Evolutionary conservation across 2,329 filamentous ascomycete species (phyloP).

Genomic region (Colletotrichum camelliae): DNA sequence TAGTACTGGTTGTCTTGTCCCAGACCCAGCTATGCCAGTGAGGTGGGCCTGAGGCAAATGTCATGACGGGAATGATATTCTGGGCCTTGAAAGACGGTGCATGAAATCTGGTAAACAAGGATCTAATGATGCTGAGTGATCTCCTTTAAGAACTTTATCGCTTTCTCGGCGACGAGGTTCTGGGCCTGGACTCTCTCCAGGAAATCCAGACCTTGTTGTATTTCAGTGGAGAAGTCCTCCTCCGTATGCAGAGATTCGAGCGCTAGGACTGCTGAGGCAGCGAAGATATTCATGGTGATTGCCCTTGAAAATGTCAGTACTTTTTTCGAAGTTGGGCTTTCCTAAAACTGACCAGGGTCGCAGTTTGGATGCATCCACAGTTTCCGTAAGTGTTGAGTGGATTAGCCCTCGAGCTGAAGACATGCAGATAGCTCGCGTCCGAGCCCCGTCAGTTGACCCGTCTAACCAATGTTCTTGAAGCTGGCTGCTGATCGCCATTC

Average conservation of each 20-base stretch:
- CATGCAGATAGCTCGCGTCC: background rate
- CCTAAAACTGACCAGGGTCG: background rate
- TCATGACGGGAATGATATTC: too few species aligned
- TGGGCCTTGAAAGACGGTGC: background rate
- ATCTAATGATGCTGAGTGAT: background rate
- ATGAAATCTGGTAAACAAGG: background rate
- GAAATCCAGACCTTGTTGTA: background rate
- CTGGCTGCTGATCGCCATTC: background rate
- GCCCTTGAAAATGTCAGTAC: background rate
- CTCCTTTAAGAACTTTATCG: background rate
- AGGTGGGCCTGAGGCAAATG: background rate
- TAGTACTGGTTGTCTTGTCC: background rate
- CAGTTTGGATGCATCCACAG: background rate
- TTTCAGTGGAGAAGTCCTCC: background rate
- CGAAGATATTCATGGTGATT: background rate
- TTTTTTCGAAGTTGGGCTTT: too few species aligned
- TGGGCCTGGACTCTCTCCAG: background rate
- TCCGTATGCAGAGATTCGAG: background rate
- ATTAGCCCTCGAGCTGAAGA: background rate
- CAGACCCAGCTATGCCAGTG: rapidly evolving
- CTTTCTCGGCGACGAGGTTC: background rate
- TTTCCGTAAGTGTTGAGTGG: background rate
- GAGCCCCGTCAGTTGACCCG: background rate
- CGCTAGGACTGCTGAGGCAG: background rate
- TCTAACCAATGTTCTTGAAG: background rate